Evolutionary conservation across 441 rosid species (phyloP), one percentile per base, ranked within the genome.

Genomic region (Theobroma grandiflorum): DNA sequence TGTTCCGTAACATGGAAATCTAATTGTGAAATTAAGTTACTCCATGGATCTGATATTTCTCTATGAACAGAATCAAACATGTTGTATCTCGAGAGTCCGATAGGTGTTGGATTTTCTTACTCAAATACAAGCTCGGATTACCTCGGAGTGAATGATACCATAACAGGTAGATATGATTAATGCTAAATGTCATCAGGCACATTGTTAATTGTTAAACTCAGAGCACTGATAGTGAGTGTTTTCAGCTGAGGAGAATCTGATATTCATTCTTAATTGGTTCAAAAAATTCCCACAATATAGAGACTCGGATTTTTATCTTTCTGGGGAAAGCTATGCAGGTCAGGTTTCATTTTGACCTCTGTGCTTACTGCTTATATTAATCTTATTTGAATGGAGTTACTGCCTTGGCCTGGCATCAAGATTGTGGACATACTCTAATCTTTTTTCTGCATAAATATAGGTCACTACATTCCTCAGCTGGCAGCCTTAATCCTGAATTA

Each of bases 301-400:
- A 50, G 45, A 45, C 52, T 64, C 77, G 7, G 86, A 80, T 65
- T 86, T 84, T 22, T 86, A 43, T 71, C 85, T 86, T 14, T 14
- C 84, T 0, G 86, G 87, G 16, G 89, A 82, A 84, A 86, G 87
- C 70, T 86, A 86, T 72, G 86, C 81, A 6, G 57, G 73, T 69
- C 11, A 22, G 20, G 38, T 69, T 69, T 26, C 73, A 22, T 45
- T 45, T 63, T 63, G n/a, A 5, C 9, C 67, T 63, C 38, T 59
- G 14, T 59, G 64, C 33, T 62, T 62, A 31, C 14, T 64, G 45
- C 45, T 64, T 64, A 37, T 62, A 40, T 59, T 62, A 18, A 61
- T 61, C 40, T 31, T 26, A 57, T 20, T 20, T 57, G 4, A 57
- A 57, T n/a, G 62, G 31, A 57, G 20, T 20, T 31, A 57, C 62